Evolutionary conservation across 345 rosid genomes (phyloP).

Genomic region (Durio zibethinus): DNA sequence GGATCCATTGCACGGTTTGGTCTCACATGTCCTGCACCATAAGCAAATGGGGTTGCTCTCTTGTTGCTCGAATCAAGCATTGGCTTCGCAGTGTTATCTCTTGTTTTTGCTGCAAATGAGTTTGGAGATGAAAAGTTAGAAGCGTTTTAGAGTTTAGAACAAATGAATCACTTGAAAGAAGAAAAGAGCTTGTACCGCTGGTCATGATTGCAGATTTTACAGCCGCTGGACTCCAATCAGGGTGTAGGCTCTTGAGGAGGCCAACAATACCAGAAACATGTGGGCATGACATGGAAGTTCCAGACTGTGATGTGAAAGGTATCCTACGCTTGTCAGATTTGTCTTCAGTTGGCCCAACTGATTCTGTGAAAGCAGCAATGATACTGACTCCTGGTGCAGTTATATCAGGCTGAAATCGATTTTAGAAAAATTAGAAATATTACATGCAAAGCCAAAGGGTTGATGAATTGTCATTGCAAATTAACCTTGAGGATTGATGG

Average conservation of each 20-base stretch:
- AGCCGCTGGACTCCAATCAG: slow-evolving; percentile 50
- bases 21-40: slow-evolving; percentile 46
- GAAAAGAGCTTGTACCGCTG: slow-evolving; percentile 19
- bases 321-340: slow-evolving; percentile 25
- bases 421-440: background rate
- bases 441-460: no score
- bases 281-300: slow-evolving; percentile 61
- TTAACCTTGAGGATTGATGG: slow-evolving; percentile 35
- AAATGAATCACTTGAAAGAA: background rate
- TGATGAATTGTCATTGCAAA: background rate
- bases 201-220: slow-evolving; percentile 52
- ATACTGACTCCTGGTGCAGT: slow-evolving; percentile 52
- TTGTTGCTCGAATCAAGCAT: slow-evolving; percentile 21
- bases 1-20: slow-evolving; percentile 50
- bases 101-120: slow-evolving; percentile 28
- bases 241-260: slow-evolving; percentile 43
- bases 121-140: background rate
- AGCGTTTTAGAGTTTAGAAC: no score
- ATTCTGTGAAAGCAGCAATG: slow-evolving; percentile 40
- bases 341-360: slow-evolving; percentile 16
- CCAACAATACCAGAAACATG: slow-evolving; percentile 50
- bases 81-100: slow-evolving; percentile 18
- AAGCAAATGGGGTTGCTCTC: slow-evolving; percentile 45
- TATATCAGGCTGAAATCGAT: slow-evolving; percentile 44
- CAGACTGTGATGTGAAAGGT: slow-evolving; percentile 30